Evolutionary conservation across 2,329 filamentous ascomycete genomes (phyloP).

Genomic region (Periconia sp.): DNA sequence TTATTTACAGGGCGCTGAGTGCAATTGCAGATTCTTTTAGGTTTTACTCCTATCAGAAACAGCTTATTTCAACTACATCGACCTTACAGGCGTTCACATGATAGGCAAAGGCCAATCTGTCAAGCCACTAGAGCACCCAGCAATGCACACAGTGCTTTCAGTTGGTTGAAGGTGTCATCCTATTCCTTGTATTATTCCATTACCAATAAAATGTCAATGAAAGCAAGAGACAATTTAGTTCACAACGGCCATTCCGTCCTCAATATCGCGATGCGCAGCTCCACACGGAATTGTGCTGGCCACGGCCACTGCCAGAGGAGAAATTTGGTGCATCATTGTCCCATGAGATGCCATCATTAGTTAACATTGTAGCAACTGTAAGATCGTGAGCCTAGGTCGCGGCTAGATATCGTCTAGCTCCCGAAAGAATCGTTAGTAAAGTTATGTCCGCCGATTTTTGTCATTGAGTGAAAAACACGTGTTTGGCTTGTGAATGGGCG

Average conservation of each 20-base stretch:
- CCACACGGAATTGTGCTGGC: not conserved
- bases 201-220: not conserved
- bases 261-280: not conserved
- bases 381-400: not conserved
- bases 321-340: not conserved
- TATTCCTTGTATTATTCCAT: not conserved
- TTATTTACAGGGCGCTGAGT: too few species aligned
- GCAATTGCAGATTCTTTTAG: slow-evolving; percentile 2
- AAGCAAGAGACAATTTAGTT: not conserved
- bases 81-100: slow-evolving; percentile 27
- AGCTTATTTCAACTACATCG: slow-evolving; percentile 24
- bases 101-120: slow-evolving; percentile 44
- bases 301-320: not conserved
- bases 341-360: not conserved
- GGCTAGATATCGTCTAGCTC: not conserved
- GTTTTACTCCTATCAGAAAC: slow-evolving; percentile 20
- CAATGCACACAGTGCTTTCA: slow-evolving; percentile 31
- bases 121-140: slow-evolving; percentile 42
- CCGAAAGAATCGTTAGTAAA: too few species aligned
- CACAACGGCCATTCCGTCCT: not conserved
- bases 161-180: not conserved
- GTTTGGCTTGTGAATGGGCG: too few species aligned
- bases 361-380: not conserved
- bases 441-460: too few species aligned
- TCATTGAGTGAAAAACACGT: too few species aligned